phyloP scores from a whole-genome alignment of 768 basidiomycete species.

The Pleurotus sapidus region DNA sequence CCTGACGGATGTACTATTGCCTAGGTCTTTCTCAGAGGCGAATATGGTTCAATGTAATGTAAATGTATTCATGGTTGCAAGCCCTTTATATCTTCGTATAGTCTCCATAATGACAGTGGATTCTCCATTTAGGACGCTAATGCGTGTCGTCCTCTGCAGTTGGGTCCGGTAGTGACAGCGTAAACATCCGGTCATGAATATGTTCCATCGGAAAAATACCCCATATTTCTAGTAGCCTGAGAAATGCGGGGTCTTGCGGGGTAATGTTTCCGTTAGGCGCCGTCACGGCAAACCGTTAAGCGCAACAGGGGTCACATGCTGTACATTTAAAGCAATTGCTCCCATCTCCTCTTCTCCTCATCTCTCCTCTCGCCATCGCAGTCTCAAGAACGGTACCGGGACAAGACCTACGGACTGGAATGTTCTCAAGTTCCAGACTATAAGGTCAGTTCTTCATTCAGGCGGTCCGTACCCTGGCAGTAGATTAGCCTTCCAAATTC shows the following conservation, averaged over 20 bases:
- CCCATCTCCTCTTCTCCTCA: not conserved
- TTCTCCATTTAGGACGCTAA: no score
- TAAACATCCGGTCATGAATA: not conserved
- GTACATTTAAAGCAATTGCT: not conserved
- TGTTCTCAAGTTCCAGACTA: not conserved
- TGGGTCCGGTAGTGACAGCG: not conserved
- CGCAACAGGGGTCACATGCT: not conserved
- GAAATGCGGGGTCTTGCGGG: slow-evolving; percentile 6
- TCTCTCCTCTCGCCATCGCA: not conserved
- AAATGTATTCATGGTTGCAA: slow-evolving; percentile 4
- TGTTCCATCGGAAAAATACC: no score
- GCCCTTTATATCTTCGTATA: not conserved
- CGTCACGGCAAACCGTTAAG: slow-evolving; percentile 4
- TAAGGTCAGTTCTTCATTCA: not conserved
- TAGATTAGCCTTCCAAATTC: not conserved
- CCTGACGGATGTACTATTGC: slow-evolving; percentile 25
- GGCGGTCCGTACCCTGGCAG: not conserved
- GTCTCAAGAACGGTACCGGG: no score
- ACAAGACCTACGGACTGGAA: not conserved
- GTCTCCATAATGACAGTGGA: not conserved
- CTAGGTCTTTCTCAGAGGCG: slow-evolving; percentile 7
- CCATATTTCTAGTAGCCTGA: not conserved
- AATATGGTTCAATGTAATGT: slow-evolving; percentile 2
- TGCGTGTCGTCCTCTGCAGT: no score
- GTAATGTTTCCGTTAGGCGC: not conserved